These are phyloP conservation scores for Anthostomella pinea DNA, from an alignment of 2,329 filamentous ascomycete genomes.

Conservation along the genomic window DNA sequence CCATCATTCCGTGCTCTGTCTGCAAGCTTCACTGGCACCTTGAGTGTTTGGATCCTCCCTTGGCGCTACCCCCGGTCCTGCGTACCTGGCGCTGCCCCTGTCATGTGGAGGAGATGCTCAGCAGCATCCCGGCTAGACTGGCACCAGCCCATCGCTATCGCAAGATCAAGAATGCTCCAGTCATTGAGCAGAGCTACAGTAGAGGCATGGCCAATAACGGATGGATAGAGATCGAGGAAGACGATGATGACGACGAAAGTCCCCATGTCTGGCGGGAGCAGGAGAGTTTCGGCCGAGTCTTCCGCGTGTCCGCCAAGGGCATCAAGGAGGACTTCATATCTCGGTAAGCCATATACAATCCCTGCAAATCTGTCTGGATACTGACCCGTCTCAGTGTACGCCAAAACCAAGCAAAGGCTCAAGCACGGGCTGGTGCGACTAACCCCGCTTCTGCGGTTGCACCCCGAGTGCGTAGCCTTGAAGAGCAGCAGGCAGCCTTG, in stretches of 20 bases:
- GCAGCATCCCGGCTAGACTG: constrained; percentile 52
- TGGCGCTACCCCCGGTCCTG: constrained; percentile 72
- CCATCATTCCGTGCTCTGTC: constrained; percentile 78
- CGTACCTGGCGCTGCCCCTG: constrained; percentile 86
- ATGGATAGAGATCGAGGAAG: constrained; percentile 64
- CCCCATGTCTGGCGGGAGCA: constrained; percentile 55
- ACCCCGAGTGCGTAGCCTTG: constrained; percentile 46
- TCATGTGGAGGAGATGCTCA: constrained; percentile 75
- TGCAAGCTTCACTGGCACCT: constrained; percentile 86
- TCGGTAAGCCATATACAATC: constrained; percentile 51
- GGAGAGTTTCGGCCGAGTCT: constrained; percentile 61
- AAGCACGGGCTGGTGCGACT: constrained; percentile 6
- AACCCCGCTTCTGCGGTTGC: constrained; percentile 27
- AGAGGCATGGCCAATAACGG: constrained; percentile 72
- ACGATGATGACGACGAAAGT: constrained; percentile 54
- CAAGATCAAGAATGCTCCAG: constrained; percentile 53
- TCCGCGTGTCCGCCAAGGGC: constrained; percentile 61
- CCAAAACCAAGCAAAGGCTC: constrained; percentile 25
- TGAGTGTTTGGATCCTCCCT: constrained; percentile 83
- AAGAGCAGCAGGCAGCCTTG: constrained; percentile 65
- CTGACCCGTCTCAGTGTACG: constrained; percentile 29
- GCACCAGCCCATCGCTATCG: constrained; percentile 61
- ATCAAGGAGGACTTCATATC: constrained; percentile 72
- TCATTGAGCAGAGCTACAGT: constrained; percentile 50
- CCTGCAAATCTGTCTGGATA: constrained; percentile 5